A percentile compares a stretch with the other conserved stretches of the same genome.
These are phyloP conservation scores for Simplicillium aogashimaense DNA, from an alignment of 2,329 filamentous ascomycete genomes.

Conservation along the genomic window DNA sequence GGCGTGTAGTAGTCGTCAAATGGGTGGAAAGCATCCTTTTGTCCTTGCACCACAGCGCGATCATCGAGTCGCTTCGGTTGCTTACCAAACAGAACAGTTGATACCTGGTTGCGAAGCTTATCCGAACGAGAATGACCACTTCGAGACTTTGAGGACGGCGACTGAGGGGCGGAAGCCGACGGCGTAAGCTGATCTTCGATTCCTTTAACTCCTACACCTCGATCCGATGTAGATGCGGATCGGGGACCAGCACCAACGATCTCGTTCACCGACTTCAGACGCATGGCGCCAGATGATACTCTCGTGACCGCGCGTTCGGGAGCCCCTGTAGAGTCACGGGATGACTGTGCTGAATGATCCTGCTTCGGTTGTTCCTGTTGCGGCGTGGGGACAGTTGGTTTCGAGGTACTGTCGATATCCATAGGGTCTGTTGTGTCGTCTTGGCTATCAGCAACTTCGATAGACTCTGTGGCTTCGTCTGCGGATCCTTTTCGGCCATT, in stretches of 20 bases:
- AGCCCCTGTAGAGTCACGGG: conserved; percentile 1
- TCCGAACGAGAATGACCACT: conserved; percentile 34
- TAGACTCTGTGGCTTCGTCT: background rate
- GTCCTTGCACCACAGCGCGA: conserved; percentile 29
- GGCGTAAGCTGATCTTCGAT: conserved; percentile 26
- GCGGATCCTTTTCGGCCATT: background rate
- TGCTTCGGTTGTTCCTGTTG: conserved; percentile 8
- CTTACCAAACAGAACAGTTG: conserved; percentile 71
- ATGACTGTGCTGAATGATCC: background rate
- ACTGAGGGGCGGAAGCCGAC: conserved; percentile 32
- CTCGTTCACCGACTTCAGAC: conserved; percentile 64
- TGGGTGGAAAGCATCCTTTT: conserved; percentile 31
- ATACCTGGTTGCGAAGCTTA: conserved; percentile 55
- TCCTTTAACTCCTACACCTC: conserved; percentile 15
- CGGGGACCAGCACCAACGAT: conserved; percentile 52
- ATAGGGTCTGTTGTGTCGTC: conserved; percentile 20
- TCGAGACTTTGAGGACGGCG: conserved; percentile 22
- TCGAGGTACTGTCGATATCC: conserved; percentile 21
- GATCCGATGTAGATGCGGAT: conserved; percentile 22
- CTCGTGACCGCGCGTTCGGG: conserved; percentile 53
- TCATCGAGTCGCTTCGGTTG: conserved; percentile 41
- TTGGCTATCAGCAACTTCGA: conserved; percentile 25
- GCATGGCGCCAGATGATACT: conserved; percentile 59
- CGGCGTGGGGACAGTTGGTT: conserved; percentile 6
- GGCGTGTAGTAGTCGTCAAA: conserved; percentile 57